A percentile compares a stretch with the other conserved stretches of the same genome.
Evolutionary conservation across 2,329 filamentous ascomycete genomes (phyloP).

Genomic region (Alternaria burnsii): DNA sequence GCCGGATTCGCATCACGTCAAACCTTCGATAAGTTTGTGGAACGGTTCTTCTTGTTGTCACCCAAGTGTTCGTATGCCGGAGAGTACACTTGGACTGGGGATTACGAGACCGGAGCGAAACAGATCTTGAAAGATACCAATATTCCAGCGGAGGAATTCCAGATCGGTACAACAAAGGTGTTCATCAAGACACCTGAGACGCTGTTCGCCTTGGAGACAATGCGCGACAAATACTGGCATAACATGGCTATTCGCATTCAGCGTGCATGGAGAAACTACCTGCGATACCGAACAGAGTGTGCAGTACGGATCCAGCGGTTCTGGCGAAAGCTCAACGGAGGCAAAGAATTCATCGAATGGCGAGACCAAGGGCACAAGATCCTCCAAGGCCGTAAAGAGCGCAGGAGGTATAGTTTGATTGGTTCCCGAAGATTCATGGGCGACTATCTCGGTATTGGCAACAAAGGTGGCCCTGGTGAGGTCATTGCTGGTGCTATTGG

Average conservation of each 20-base stretch:
- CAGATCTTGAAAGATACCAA: constrained; percentile 97
- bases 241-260: constrained; percentile 99
- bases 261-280: constrained; percentile 94
- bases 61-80: constrained; percentile 95
- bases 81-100: constrained; percentile 95
- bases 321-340: constrained; percentile 92
- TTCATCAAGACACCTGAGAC: constrained; percentile 99
- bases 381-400: constrained; percentile 86
- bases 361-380: constrained; percentile 87
- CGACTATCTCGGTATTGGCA: constrained; percentile 91
- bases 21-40: constrained; percentile 97
- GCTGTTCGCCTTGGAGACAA: constrained; percentile 93
- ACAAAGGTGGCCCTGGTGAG: constrained; percentile 79
- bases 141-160: constrained; percentile 93
- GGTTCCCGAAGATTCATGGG: constrained; percentile 93
- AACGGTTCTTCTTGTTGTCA: constrained; percentile 94
- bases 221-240: constrained; percentile 98
- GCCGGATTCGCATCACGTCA: constrained; percentile 97
- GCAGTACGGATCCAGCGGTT: constrained; percentile 93
- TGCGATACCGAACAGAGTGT: constrained; percentile 90
- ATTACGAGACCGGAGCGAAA: constrained; percentile 83
- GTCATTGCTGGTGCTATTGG: constrained; percentile 79
- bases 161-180: constrained; percentile 95
- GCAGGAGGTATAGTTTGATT: constrained; percentile 87
- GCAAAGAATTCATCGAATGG: constrained; percentile 86